phyloP scores from a whole-genome alignment of 306 rosid species.

The Malus sylvestris region DNA sequence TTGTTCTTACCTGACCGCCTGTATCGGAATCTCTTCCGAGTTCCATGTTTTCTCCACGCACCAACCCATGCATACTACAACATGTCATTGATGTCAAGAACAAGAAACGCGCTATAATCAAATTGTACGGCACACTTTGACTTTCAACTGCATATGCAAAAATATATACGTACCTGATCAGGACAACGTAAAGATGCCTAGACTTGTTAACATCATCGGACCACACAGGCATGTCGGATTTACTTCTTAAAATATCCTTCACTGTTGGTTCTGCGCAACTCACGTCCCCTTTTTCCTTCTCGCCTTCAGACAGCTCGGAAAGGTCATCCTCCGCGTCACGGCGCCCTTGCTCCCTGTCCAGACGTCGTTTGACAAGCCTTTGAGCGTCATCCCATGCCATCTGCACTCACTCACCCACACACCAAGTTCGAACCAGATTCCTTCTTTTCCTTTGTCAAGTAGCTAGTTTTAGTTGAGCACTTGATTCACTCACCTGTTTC shows the following conservation, averaged over 20 bases:
- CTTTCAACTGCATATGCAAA: not conserved
- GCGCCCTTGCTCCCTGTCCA: constrained; percentile 62
- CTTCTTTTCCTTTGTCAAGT: not conserved
- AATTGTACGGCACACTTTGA: not conserved
- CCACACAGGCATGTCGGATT: constrained; percentile 48
- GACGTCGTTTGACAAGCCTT: constrained; percentile 37
- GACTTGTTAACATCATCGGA: constrained; percentile 37
- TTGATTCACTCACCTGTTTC: constrained; percentile 41
- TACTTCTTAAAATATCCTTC: constrained; percentile 40
- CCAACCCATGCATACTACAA: constrained; percentile 65
- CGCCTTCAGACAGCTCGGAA: constrained; percentile 72
- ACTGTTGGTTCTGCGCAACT: not conserved
- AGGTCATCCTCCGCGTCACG: constrained; percentile 64
- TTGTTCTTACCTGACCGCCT: constrained; percentile 60
- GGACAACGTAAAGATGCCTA: constrained; percentile 57
- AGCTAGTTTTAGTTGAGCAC: not conserved
- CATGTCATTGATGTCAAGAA: not conserved
- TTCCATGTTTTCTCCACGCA: constrained; percentile 85
- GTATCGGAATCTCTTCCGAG: constrained; percentile 87
- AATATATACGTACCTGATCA: constrained; percentile 42
- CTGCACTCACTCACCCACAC: constrained; percentile 20
- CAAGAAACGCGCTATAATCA: not conserved
- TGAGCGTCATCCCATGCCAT: constrained; percentile 61
- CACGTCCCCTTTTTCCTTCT: constrained; percentile 62
- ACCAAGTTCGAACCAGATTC: not conserved